phyloP scores from a whole-genome alignment of 306 rosid genomes.

The Vigna reflexopilosa region DNA sequence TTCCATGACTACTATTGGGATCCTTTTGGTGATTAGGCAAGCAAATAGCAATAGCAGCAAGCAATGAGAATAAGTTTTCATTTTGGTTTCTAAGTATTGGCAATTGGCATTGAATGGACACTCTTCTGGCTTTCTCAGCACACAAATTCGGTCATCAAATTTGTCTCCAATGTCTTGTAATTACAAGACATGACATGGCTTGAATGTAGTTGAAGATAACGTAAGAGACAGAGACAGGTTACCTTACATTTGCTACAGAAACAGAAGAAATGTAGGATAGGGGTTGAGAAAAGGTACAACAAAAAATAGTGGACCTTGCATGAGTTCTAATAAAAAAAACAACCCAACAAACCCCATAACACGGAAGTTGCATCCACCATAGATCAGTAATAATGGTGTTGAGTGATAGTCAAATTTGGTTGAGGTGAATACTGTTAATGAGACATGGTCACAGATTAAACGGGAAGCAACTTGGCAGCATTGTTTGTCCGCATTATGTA shows the following conservation, averaged over 20 bases:
- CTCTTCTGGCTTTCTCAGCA: conserved; percentile 3
- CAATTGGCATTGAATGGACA: background rate
- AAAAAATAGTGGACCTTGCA: background rate
- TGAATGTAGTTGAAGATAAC: conserved; percentile 19
- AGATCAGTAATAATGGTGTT: background rate
- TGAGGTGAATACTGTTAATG: conserved; percentile 16
- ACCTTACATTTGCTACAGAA: conserved; percentile 20
- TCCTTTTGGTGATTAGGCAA: background rate
- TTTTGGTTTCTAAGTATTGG: background rate
- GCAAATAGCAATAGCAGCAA: background rate
- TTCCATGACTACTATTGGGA: background rate
- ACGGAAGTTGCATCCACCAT: conserved; percentile 33
- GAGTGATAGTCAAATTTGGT: conserved; percentile 21
- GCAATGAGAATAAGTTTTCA: too few relatives aligned
- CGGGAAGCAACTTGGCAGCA: conserved; percentile 2
- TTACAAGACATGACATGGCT: conserved; percentile 23
- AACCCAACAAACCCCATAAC: conserved; percentile 17
- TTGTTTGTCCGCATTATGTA: conserved; percentile 10
- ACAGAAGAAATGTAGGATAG: conserved; percentile 19
- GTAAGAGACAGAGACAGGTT: conserved; percentile 36
- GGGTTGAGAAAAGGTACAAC: background rate
- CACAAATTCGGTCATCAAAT: background rate
- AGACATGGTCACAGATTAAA: conserved; percentile 34
- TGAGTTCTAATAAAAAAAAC: background rate
- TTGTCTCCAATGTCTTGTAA: conserved; percentile 2